These are phyloP conservation scores for Rosa persica DNA, from an alignment of 306 rosid genomes.

Conservation along the genomic window DNA sequence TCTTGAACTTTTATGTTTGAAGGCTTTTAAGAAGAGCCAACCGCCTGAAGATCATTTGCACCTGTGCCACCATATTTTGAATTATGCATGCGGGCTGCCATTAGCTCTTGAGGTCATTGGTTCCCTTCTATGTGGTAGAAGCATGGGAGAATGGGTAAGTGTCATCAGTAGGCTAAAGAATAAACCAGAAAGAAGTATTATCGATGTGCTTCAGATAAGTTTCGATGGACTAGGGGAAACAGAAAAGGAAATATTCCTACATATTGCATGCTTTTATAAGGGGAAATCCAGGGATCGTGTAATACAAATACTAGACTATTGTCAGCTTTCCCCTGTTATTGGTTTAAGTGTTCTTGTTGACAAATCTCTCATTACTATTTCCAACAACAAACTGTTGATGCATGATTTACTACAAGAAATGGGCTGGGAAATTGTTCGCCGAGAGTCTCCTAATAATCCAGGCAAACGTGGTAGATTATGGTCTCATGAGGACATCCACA, in stretches of 20 bases:
- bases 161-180: not conserved
- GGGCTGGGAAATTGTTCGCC: too few species aligned
- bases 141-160: not conserved
- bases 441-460: too few species aligned
- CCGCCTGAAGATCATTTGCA: not conserved
- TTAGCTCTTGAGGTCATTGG: not conserved
- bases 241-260: not conserved
- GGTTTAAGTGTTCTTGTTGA: slow-evolving; percentile 27
- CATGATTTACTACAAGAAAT: slow-evolving; percentile 2
- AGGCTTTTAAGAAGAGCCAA: not conserved
- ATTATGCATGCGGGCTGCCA: not conserved
- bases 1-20: not conserved
- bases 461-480: too few species aligned
- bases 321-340: not conserved
- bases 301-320: slow-evolving; percentile 15
- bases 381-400: slow-evolving; percentile 1
- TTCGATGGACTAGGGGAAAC: not conserved
- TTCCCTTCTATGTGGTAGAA: not conserved
- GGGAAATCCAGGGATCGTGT: not conserved
- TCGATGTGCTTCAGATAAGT: not conserved
- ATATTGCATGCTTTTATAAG: not conserved
- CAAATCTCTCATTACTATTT: slow-evolving; percentile 10
- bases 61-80: not conserved
- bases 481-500: too few species aligned
- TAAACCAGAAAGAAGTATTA: too few species aligned